Evolutionary conservation across 208 protist genomes (phyloP).

Genomic region (Strigomonas oncopelti): DNA sequence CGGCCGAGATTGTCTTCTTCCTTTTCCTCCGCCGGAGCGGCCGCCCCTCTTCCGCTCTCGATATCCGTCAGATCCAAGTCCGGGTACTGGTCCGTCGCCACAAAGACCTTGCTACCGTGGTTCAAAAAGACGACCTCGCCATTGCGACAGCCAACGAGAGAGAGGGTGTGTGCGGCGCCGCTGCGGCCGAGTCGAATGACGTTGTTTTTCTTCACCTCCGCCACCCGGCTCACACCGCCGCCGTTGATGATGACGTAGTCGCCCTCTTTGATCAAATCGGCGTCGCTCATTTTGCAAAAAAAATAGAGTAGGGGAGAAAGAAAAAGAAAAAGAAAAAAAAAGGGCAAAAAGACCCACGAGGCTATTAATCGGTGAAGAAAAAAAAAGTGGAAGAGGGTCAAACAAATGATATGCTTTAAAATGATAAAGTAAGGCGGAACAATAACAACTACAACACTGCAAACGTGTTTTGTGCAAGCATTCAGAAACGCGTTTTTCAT

Average conservation of each 20-base stretch:
- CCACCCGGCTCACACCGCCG: constrained; percentile 64
- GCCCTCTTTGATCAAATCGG: constrained; percentile 49
- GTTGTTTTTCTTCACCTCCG: constrained; percentile 46
- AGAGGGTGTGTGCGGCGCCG: constrained; percentile 49
- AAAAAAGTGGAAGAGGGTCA: not conserved
- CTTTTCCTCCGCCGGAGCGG: not conserved
- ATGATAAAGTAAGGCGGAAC: no score
- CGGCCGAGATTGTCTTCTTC: constrained; percentile 21
- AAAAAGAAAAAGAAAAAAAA: constrained; percentile 14
- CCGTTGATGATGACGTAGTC: constrained; percentile 85
- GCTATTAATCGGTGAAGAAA: no score
- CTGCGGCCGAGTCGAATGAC: constrained; percentile 66
- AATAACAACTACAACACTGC: no score
- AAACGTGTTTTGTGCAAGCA: no score
- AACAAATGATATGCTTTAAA: no score
- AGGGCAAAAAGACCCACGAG: no score
- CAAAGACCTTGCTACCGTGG: constrained; percentile 44
- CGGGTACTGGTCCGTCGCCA: constrained; percentile 72
- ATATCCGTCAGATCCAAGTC: constrained; percentile 81
- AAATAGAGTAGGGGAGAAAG: constrained; percentile 3
- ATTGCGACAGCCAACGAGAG: constrained; percentile 78
- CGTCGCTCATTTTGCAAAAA: constrained; percentile 1
- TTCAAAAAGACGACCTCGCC: constrained; percentile 74
- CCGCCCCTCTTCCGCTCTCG: not conserved
- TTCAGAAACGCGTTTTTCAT: no score